Evolutionary conservation across 2,329 filamentous ascomycete species (phyloP).

Genomic region (Mycosphaerella arachidis): DNA sequence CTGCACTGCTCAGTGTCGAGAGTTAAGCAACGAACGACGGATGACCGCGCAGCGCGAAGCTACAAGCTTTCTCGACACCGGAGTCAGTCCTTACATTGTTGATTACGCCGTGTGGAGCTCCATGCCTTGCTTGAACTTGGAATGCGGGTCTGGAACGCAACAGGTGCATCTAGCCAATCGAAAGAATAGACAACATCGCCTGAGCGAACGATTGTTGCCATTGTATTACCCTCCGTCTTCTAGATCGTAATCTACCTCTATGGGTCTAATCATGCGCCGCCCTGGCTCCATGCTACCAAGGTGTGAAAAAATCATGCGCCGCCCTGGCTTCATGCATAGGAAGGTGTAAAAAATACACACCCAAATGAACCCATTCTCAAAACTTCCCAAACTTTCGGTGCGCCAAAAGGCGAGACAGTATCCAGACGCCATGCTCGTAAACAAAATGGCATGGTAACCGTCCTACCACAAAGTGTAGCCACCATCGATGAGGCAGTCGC

Average conservation of each 20-base stretch:
- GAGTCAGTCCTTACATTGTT: neutral
- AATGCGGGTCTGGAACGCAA: constrained; percentile 11
- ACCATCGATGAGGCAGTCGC: constrained; percentile 67
- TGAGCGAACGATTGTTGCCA: neutral
- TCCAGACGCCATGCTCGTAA: constrained; percentile 15
- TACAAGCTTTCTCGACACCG: neutral
- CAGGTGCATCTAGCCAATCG: neutral
- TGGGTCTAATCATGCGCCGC: constrained; percentile 1
- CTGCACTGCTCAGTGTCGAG: neutral
- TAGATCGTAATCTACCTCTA: constrained; percentile 16
- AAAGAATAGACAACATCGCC: neutral
- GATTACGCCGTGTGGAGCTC: neutral
- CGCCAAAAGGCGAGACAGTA: neutral
- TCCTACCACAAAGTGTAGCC: constrained; percentile 58
- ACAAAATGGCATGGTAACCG: neutral
- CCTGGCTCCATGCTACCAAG: no score
- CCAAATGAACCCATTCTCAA: neutral
- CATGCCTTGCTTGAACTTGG: constrained; percentile 11
- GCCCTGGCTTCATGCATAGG: no score
- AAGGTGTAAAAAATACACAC: neutral
- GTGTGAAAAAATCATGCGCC: neutral
- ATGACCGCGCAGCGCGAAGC: neutral
- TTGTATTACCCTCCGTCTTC: constrained; percentile 1
- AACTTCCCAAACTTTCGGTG: neutral
- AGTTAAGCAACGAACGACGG: neutral